A percentile compares a stretch with the other conserved stretches of the same genome.
Evolutionary conservation across 371 early-diverging fungal genomes (phyloP).

Genomic region (Circinella umbellata): DNA sequence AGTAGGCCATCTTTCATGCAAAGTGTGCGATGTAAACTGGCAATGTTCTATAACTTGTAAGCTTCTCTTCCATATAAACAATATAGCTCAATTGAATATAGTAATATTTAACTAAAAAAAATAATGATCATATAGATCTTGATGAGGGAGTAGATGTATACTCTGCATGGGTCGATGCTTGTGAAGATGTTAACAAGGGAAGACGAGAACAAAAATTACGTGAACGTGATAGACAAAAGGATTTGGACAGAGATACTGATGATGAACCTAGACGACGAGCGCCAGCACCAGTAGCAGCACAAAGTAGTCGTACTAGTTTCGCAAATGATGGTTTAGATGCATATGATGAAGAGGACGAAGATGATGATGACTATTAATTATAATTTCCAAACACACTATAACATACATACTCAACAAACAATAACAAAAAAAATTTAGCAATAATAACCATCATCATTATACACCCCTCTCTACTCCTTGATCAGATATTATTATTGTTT

Average conservation of each 20-base stretch:
- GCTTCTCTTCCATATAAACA: slow-evolving; percentile 2
- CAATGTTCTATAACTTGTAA: slow-evolving; percentile 72
- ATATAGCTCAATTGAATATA: neutral
- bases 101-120: neutral
- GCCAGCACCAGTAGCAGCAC: slow-evolving; percentile 19
- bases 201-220: slow-evolving; percentile 29
- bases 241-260: slow-evolving; percentile 13
- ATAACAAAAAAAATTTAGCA: no score
- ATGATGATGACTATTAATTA: slow-evolving; percentile 21
- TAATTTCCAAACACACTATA: neutral
- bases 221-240: slow-evolving; percentile 23
- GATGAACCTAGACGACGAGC: slow-evolving; percentile 20
- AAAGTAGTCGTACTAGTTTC: slow-evolving; percentile 9
- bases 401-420: no score
- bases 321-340: slow-evolving; percentile 36
- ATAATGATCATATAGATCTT: slow-evolving; percentile 48
- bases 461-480: no score
- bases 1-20: slow-evolving; percentile 74
- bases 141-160: slow-evolving; percentile 86
- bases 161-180: slow-evolving; percentile 86
- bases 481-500: no score
- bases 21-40: slow-evolving; percentile 75
- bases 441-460: no score
- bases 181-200: slow-evolving; percentile 69
- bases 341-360: slow-evolving; percentile 42